phyloP scores from a whole-genome alignment of 2,329 filamentous ascomycete species.

The Lizonia empirigonia region DNA sequence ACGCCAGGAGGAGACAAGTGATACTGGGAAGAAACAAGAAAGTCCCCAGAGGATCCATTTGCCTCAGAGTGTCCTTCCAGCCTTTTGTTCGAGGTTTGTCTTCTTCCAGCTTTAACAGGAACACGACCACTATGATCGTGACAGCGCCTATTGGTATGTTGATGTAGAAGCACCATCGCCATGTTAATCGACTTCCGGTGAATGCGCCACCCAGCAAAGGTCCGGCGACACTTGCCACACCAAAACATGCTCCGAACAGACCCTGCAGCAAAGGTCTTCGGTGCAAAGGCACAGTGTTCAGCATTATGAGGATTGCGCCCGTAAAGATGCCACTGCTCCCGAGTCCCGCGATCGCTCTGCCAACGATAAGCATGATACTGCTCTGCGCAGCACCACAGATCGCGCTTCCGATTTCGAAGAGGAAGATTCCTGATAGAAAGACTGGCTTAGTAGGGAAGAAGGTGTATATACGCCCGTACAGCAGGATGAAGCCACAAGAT shows the following conservation, averaged over 20 bases:
- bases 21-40: conserved; percentile 51
- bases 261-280: conserved; percentile 51
- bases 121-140: conserved; percentile 43
- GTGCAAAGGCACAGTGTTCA: conserved; percentile 47
- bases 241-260: conserved; percentile 48
- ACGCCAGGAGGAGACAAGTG: conserved; percentile 53
- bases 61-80: conserved; percentile 41
- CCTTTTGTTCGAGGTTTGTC: conserved; percentile 34
- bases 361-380: conserved; percentile 39
- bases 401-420: conserved; percentile 59
- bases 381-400: conserved; percentile 56
- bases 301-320: conserved; percentile 42
- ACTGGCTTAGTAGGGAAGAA: conserved; percentile 57
- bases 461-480: conserved; percentile 55
- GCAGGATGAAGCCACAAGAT: conserved; percentile 48
- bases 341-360: conserved; percentile 39
- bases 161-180: conserved; percentile 57
- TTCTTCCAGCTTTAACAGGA: conserved; percentile 43
- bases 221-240: conserved; percentile 50
- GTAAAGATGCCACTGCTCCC: conserved; percentile 43
- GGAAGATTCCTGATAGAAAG: conserved; percentile 55
- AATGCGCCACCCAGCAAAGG: conserved; percentile 54
- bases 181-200: conserved; percentile 49
- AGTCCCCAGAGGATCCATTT: conserved; percentile 53
- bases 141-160: conserved; percentile 59